Conservation (phyloP, 805 yeast species). For the Tetrapisispora namnaoensis region DNA sequence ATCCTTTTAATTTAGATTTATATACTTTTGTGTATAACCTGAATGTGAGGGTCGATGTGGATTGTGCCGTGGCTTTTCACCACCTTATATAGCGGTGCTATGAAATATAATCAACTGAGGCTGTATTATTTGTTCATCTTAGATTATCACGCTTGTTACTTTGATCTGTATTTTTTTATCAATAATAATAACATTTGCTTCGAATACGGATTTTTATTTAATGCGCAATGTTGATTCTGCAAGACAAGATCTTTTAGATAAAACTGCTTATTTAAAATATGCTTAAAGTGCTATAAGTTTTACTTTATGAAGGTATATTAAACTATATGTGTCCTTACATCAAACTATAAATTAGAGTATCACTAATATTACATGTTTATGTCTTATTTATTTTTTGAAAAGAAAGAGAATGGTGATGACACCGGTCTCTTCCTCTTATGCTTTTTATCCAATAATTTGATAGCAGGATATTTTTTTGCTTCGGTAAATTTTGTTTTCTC, state of each 20-base stretch:
- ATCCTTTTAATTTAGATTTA: constrained; percentile 1
- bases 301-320: too few relatives aligned
- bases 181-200: too few relatives aligned
- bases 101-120: constrained; percentile 24
- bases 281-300: too few relatives aligned
- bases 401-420: neutral
- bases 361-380: neutral
- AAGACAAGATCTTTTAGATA: too few relatives aligned
- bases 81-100: constrained; percentile 38
- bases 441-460: neutral
- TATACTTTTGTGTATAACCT: neutral
- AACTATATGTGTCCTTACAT: too few relatives aligned
- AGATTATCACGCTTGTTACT: neutral
- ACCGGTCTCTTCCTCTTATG: neutral
- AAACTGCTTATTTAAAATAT: too few relatives aligned
- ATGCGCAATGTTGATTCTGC: too few relatives aligned
- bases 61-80: constrained; percentile 42
- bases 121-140: constrained; percentile 14
- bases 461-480: neutral
- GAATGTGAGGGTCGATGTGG: constrained; percentile 39
- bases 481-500: neutral
- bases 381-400: neutral
- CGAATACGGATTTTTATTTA: too few relatives aligned
- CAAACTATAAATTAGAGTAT: too few relatives aligned
- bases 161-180: neutral